A percentile compares a stretch with the other conserved stretches of the same genome.
Conservation (phyloP, 148 eudicot species). For the Arctostaphylos glauca region DNA sequence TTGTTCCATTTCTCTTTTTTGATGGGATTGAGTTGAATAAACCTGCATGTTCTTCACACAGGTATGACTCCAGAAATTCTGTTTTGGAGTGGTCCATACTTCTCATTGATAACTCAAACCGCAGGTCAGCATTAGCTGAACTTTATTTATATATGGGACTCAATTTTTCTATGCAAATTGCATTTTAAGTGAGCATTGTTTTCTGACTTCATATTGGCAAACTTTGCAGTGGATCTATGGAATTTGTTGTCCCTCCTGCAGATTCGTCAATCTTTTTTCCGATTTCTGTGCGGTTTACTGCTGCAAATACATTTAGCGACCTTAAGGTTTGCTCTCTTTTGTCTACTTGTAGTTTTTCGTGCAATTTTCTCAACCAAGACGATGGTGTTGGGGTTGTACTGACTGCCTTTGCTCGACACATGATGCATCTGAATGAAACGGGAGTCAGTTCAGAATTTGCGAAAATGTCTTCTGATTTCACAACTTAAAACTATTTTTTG, state of each 20-base stretch:
- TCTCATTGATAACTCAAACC: slow-evolving; percentile 83
- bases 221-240: slow-evolving; percentile 83
- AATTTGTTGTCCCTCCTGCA: slow-evolving; percentile 89
- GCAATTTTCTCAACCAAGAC: background rate
- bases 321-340: slow-evolving; percentile 52
- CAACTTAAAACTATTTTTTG: background rate
- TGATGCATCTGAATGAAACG: background rate
- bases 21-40: background rate
- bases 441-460: background rate
- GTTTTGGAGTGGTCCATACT: slow-evolving; percentile 90
- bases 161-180: background rate
- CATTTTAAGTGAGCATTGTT: background rate
- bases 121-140: slow-evolving; percentile 52
- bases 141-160: slow-evolving; percentile 2
- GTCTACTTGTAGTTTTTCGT: background rate
- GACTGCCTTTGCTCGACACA: background rate
- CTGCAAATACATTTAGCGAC: slow-evolving; percentile 82
- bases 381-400: background rate
- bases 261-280: slow-evolving; percentile 89
- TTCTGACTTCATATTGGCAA: slow-evolving; percentile 15
- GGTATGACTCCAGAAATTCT: slow-evolving; percentile 89
- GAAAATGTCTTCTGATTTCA: background rate
- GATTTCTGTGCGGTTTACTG: slow-evolving; percentile 79
- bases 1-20: slow-evolving; percentile 1
- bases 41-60: slow-evolving; percentile 29